Conservation (phyloP, 164 flowering plant species). For the Buxus sempervirens region DNA sequence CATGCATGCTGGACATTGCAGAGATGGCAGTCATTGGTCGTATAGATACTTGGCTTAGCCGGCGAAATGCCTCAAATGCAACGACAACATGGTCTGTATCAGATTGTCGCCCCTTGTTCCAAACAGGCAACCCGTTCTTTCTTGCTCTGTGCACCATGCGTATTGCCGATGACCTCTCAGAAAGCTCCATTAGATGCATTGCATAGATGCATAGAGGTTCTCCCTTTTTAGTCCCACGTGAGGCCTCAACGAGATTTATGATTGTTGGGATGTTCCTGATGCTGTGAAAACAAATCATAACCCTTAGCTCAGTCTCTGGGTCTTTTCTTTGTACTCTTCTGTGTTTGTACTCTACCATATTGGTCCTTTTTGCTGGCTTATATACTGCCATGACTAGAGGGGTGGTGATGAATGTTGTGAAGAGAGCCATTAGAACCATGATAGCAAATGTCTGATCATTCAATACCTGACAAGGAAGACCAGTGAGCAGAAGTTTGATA, state of each 20-base stretch:
- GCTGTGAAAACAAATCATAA: conserved; percentile 58
- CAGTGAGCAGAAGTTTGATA: neutral
- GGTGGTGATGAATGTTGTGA: conserved; percentile 78
- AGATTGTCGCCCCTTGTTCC: conserved; percentile 27
- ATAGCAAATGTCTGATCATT: conserved; percentile 79
- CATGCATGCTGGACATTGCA: conserved; percentile 30
- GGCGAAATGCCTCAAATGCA: conserved; percentile 42
- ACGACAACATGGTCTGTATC: conserved; percentile 31
- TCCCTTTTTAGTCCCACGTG: conserved; percentile 42
- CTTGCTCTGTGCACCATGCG: conserved; percentile 46
- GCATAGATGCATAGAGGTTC: conserved; percentile 49
- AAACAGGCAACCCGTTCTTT: conserved; percentile 51
- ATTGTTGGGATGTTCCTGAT: conserved; percentile 43
- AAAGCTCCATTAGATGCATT: conserved; percentile 73
- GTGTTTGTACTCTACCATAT: conserved; percentile 21
- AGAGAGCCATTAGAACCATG: conserved; percentile 69
- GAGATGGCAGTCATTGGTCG: conserved; percentile 49
- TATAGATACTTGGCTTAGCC: conserved; percentile 32
- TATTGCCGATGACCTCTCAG: conserved; percentile 56
- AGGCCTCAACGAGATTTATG: conserved; percentile 57
- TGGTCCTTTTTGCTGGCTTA: conserved; percentile 23
- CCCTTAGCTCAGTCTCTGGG: conserved; percentile 30
- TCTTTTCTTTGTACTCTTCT: conserved; percentile 20
- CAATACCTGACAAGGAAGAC: conserved; percentile 42
- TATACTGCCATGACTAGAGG: conserved; percentile 59